These are phyloP conservation scores for Carallia brachiata DNA, from an alignment of 345 rosid species.

Conservation along the genomic window DNA sequence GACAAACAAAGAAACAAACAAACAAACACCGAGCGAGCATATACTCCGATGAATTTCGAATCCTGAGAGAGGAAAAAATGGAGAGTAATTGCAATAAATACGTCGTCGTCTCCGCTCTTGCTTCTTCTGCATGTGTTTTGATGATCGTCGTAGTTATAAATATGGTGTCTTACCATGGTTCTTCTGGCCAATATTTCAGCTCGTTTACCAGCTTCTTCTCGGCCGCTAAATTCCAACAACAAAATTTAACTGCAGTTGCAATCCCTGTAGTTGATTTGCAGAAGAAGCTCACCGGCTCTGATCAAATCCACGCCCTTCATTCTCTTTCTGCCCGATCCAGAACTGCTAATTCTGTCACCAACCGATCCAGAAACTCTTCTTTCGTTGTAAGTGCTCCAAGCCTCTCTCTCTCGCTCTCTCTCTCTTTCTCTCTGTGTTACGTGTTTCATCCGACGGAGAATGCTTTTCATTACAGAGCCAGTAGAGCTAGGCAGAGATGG, in stretches of 20 bases:
- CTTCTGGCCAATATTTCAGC: slow-evolving; percentile 15
- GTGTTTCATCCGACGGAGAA: background rate
- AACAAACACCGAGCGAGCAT: slow-evolving; percentile 2
- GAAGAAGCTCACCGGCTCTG: slow-evolving; percentile 22
- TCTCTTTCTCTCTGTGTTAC: background rate
- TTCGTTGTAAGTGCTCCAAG: slow-evolving; percentile 11
- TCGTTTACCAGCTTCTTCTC: slow-evolving; percentile 26
- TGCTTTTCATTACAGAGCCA: background rate
- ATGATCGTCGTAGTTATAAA: slow-evolving; percentile 18
- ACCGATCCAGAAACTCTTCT: slow-evolving; percentile 16
- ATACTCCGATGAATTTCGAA: too few species aligned
- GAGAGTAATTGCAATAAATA: slow-evolving; percentile 1
- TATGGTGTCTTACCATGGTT: background rate
- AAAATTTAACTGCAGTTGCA: slow-evolving; percentile 10
- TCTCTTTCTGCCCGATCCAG: slow-evolving; percentile 8
- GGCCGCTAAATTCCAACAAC: slow-evolving; percentile 19
- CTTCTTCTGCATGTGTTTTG: slow-evolving; percentile 13
- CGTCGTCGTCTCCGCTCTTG: slow-evolving; percentile 5
- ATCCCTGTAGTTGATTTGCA: slow-evolving; percentile 30
- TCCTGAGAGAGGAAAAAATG: slow-evolving; percentile 17
- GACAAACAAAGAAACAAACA: slow-evolving; percentile 3
- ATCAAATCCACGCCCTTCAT: slow-evolving; percentile 31
- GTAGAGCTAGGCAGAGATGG: background rate
- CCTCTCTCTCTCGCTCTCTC: background rate
- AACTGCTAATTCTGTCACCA: slow-evolving; percentile 1